Evolutionary conservation across 1,284 basidiomycete species (phyloP).

Genomic region (Gymnopus androsaceus): DNA sequence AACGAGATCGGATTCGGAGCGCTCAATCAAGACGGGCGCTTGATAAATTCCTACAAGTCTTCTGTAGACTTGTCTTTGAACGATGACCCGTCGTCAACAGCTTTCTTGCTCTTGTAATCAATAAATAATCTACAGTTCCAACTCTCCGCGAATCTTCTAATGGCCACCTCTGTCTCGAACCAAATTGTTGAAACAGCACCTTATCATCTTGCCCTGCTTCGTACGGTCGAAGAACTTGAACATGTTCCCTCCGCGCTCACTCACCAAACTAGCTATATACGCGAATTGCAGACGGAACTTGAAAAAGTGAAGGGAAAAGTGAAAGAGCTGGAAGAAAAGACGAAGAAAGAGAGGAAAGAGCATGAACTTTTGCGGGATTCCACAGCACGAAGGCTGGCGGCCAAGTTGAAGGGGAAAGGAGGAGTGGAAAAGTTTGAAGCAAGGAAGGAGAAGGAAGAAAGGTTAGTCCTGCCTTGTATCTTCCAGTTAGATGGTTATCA

Average conservation of each 20-base stretch:
- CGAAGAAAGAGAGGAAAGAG: conserved; percentile 44
- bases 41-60: too few relatives aligned
- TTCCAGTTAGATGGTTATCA: neutral
- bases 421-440: conserved; percentile 37
- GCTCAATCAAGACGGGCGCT: too few relatives aligned
- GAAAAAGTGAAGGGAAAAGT: conserved; percentile 27
- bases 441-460: conserved; percentile 43
- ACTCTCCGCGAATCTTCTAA: neutral
- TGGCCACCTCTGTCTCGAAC: conserved; percentile 30
- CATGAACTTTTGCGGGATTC: conserved; percentile 41
- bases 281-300: conserved; percentile 33
- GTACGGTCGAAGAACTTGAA: conserved; percentile 36
- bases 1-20: too few relatives aligned
- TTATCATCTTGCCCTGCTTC: conserved; percentile 38
- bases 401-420: conserved; percentile 38
- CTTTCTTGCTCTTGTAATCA: too few relatives aligned
- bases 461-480: conserved; percentile 26
- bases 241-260: conserved; percentile 39
- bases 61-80: too few relatives aligned
- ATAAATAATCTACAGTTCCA: too few relatives aligned
- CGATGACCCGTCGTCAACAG: too few relatives aligned
- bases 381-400: conserved; percentile 36
- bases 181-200: conserved; percentile 37
- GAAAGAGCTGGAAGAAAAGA: conserved; percentile 33
- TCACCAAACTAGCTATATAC: conserved; percentile 36